Conservation (phyloP, 176 grass and related monocot genomes). For the Puya raimondii region DNA sequence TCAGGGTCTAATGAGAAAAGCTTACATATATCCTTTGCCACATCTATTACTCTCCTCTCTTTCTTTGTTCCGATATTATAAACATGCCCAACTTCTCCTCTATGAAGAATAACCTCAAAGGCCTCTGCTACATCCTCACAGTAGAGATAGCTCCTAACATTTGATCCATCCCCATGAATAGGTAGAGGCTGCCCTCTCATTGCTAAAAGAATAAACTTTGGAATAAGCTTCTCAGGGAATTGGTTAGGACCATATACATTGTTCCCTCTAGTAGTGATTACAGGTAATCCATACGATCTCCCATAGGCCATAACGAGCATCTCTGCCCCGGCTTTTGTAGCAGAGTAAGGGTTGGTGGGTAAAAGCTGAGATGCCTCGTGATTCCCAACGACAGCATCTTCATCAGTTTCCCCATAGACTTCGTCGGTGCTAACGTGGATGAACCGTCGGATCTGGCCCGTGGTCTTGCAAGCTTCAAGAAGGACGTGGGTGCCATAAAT, state of each 20-base stretch:
- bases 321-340: constrained; percentile 19
- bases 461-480: constrained; percentile 16
- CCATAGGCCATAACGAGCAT: constrained; percentile 22
- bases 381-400: constrained; percentile 8
- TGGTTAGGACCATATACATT: constrained; percentile 21
- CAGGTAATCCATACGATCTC: constrained; percentile 13
- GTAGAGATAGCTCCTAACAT: constrained; percentile 17
- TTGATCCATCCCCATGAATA: constrained; percentile 17
- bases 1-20: constrained; percentile 1
- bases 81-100: constrained; percentile 13
- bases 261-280: constrained; percentile 17
- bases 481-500: constrained; percentile 22
- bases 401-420: constrained; percentile 15
- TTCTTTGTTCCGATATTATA: constrained; percentile 18
- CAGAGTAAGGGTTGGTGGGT: constrained; percentile 15
- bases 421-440: constrained; percentile 22
- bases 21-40: constrained; percentile 12
- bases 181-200: constrained; percentile 11
- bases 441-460: constrained; percentile 5
- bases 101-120: constrained; percentile 17
- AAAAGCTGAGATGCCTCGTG: constrained; percentile 12
- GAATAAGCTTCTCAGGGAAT: constrained; percentile 18
- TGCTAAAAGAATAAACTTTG: constrained; percentile 16
- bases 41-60: constrained; percentile 13
- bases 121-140: constrained; percentile 20